These are phyloP conservation scores for Sicyos edulis DNA, from an alignment of 306 rosid species.

Conservation along the genomic window DNA sequence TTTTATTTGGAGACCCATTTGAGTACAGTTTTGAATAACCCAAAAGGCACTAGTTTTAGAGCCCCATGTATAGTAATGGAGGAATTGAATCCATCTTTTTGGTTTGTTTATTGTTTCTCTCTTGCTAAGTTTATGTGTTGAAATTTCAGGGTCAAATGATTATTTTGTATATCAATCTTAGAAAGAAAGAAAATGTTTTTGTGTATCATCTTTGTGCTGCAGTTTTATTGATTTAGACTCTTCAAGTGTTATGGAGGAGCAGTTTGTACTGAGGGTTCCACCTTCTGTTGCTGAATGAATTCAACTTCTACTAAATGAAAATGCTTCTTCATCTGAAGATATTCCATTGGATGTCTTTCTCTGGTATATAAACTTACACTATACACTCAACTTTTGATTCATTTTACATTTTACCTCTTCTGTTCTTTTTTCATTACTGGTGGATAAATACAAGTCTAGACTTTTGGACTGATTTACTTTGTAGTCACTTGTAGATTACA, in stretches of 20 bases:
- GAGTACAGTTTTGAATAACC: not conserved
- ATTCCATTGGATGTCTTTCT: conserved; percentile 42
- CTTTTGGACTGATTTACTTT: too few relatives aligned
- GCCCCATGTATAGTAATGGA: not conserved
- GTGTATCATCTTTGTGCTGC: not conserved
- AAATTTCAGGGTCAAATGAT: too few relatives aligned
- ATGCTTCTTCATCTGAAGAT: conserved; percentile 40
- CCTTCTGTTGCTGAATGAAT: conserved; percentile 49
- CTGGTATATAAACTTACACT: conserved; percentile 28
- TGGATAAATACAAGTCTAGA: too few relatives aligned
- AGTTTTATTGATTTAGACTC: conserved; percentile 7
- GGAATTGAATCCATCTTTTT: not conserved
- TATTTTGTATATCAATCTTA: not conserved
- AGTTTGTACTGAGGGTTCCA: conserved; percentile 50
- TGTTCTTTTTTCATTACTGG: not conserved
- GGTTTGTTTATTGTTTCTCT: too few relatives aligned
- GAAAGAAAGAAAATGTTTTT: not conserved
- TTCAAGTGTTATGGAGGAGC: conserved; percentile 53
- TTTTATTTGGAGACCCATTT: conserved; percentile 1
- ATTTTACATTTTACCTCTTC: not conserved
- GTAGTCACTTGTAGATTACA: too few relatives aligned
- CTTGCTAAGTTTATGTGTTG: too few relatives aligned
- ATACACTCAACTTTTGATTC: not conserved
- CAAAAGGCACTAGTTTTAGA: not conserved
- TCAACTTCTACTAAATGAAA: conserved; percentile 38